Evolutionary conservation across 2,329 filamentous ascomycete species (phyloP).

Genomic region (Acrocalymma vagum): DNA sequence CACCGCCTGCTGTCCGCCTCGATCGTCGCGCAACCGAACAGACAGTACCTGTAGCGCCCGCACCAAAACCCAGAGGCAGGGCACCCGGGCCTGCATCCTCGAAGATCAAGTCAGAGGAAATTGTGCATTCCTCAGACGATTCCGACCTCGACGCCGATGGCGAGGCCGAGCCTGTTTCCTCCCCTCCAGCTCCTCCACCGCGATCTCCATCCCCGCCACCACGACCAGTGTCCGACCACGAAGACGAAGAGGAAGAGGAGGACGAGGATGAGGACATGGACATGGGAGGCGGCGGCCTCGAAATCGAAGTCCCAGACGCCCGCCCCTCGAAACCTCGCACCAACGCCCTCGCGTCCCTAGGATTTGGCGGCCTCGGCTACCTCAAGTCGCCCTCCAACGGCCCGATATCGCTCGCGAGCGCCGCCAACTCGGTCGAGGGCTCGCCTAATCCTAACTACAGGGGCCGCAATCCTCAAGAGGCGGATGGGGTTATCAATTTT

Average conservation of each 20-base stretch:
- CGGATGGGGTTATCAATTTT: constrained; percentile 47
- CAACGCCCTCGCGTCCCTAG: constrained; percentile 32
- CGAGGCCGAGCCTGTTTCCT: constrained; percentile 15
- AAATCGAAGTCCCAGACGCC: constrained; percentile 44
- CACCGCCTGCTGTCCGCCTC: constrained; percentile 41
- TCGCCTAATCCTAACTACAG: constrained; percentile 34
- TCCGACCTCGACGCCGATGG: constrained; percentile 31
- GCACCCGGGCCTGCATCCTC: constrained; percentile 27
- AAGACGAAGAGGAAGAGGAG: constrained; percentile 29
- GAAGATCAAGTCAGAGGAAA: constrained; percentile 43
- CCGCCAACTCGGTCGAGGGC: constrained; percentile 47
- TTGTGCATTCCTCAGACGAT: constrained; percentile 41
- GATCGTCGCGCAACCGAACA: constrained; percentile 45
- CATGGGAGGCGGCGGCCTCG: constrained; percentile 26
- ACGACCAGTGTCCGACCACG: constrained; percentile 14
- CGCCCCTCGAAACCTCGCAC: constrained; percentile 23
- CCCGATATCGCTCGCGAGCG: constrained; percentile 54
- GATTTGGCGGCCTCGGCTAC: constrained; percentile 32
- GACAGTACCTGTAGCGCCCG: neutral
- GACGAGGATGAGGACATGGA: constrained; percentile 35
- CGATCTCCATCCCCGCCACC: constrained; percentile 25
- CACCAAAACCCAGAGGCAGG: constrained; percentile 26
- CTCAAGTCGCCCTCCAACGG: constrained; percentile 42
- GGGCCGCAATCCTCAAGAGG: constrained; percentile 26
- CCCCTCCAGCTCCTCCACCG: constrained; percentile 12